Evolutionary conservation across 1,284 basidiomycete genomes (phyloP), one percentile per base, ranked within the genome.

Genomic region (Ustilago curta): DNA sequence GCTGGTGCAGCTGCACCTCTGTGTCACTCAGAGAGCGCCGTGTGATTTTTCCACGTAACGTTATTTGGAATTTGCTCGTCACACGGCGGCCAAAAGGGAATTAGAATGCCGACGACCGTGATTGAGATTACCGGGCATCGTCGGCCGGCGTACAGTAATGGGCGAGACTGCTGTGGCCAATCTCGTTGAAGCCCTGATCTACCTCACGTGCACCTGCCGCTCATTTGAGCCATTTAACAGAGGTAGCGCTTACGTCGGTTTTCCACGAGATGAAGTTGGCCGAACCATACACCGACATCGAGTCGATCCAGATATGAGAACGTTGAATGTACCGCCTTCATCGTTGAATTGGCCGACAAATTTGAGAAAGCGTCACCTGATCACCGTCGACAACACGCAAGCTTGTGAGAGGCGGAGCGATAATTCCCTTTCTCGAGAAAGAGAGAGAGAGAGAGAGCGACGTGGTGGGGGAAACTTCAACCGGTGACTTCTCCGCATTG

Each of bases 401-500:
- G 47, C 25, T 21, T 21, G 43, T 14, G 43, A 23, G n/a, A 9
- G 32, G 29, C 35, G 35, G 35, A 37, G 35, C 35, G 35, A 35
- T 7, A 35, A 11, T 35, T 35, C 14, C 32, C 11, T n/a, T n/a
- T 35, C 11, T 35, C 29, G 29, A 32, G 31, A 32, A 8, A 57
- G 45, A 27, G 37, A 50, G 42, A 29, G 45, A 25, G 44, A 51
- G 42, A 25, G 8, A 21, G 37, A 39, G 25, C n/a, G 45, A 18
- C 19, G 44, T 12, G 23, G 44, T 25, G 44, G 27, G 45, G 32
- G 29, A 50, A n/a, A 21, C 18, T 11, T 12, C 27, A 58, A 70
- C 70, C 70, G 70, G 70, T 32, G 64, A 72, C 70, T 67, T 72
- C 64, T 72, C 70, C 70, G 56, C 63, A 11, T 7, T 35, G 47